A percentile compares a stretch with the other conserved stretches of the same genome.
These are phyloP conservation scores for Brassica cretica DNA, from an alignment of 345 rosid species.

Conservation along the genomic window DNA sequence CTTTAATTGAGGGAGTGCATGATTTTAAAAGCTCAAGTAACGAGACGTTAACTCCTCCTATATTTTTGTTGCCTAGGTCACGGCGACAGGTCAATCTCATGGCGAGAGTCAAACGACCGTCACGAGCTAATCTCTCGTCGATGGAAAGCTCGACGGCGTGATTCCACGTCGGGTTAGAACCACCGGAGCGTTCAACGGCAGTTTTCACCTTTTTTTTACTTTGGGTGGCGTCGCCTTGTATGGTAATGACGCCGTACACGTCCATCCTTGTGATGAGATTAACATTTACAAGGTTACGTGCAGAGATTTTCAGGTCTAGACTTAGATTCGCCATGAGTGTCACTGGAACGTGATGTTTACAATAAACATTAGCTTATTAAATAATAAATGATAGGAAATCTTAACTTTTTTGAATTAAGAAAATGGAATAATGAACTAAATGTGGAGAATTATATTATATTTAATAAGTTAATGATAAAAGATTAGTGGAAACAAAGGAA, in stretches of 20 bases:
- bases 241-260: slow-evolving; percentile 53
- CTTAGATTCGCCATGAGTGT: slow-evolving; percentile 47
- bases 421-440: too few species aligned
- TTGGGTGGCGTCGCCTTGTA: slow-evolving; percentile 43
- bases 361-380: neutral
- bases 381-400: neutral
- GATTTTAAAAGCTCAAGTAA: slow-evolving; percentile 54
- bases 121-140: slow-evolving; percentile 41
- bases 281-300: slow-evolving; percentile 55
- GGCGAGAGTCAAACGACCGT: slow-evolving; percentile 44
- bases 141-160: slow-evolving; percentile 50
- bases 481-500: too few species aligned
- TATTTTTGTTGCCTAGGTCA: slow-evolving; percentile 52
- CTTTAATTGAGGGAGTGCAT: neutral
- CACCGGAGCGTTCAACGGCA: slow-evolving; percentile 45
- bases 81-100: slow-evolving; percentile 48
- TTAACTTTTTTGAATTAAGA: too few species aligned
- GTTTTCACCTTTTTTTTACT: slow-evolving; percentile 37
- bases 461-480: too few species aligned
- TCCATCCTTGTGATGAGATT: slow-evolving; percentile 69
- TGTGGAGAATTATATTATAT: too few species aligned
- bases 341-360: neutral
- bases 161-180: slow-evolving; percentile 66
- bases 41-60: slow-evolving; percentile 66
- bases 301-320: slow-evolving; percentile 60